A percentile compares a stretch with the other conserved stretches of the same genome.
These are phyloP conservation scores for Debaryomyces nepalensis DNA, from an alignment of 1,139 yeast genomes.

Conservation along the genomic window DNA sequence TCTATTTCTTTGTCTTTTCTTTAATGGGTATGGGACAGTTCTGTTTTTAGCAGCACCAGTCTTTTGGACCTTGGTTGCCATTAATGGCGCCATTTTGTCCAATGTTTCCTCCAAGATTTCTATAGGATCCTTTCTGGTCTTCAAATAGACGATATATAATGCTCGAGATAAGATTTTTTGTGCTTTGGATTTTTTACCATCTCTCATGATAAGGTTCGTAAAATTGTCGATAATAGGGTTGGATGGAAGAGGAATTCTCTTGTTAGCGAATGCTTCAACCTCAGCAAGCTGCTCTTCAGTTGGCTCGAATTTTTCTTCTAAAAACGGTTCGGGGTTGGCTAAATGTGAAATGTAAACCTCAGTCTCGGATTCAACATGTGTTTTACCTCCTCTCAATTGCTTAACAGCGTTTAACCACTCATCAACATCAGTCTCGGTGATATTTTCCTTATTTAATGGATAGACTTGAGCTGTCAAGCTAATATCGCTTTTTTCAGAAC, in stretches of 20 bases:
- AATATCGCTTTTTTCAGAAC: constrained; percentile 14
- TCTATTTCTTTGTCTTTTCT: constrained; percentile 80
- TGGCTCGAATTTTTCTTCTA: constrained; percentile 55
- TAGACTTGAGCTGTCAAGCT: constrained; percentile 43
- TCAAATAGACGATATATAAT: constrained; percentile 75
- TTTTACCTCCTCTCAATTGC: constrained; percentile 51
- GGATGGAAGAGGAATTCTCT: constrained; percentile 61
- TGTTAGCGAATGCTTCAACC: constrained; percentile 51
- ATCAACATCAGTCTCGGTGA: constrained; percentile 63
- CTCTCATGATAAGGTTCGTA: constrained; percentile 87
- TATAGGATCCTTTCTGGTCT: constrained; percentile 77
- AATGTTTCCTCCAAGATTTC: constrained; percentile 71
- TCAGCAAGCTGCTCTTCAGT: constrained; percentile 63
- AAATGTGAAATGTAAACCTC: constrained; percentile 51
- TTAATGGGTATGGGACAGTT: constrained; percentile 82
- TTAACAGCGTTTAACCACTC: constrained; percentile 67
- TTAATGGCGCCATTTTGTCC: constrained; percentile 84
- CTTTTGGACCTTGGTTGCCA: constrained; percentile 74
- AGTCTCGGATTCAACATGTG: constrained; percentile 40
- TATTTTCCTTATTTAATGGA: constrained; percentile 43
- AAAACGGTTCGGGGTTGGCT: constrained; percentile 39
- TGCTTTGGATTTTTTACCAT: constrained; percentile 87
- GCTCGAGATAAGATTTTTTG: constrained; percentile 77
- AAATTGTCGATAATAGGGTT: constrained; percentile 80
- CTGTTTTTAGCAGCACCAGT: constrained; percentile 86